Evolutionary conservation across 2,329 filamentous ascomycete genomes (phyloP).

Genomic region (Ophiocordyceps unilateralis): DNA sequence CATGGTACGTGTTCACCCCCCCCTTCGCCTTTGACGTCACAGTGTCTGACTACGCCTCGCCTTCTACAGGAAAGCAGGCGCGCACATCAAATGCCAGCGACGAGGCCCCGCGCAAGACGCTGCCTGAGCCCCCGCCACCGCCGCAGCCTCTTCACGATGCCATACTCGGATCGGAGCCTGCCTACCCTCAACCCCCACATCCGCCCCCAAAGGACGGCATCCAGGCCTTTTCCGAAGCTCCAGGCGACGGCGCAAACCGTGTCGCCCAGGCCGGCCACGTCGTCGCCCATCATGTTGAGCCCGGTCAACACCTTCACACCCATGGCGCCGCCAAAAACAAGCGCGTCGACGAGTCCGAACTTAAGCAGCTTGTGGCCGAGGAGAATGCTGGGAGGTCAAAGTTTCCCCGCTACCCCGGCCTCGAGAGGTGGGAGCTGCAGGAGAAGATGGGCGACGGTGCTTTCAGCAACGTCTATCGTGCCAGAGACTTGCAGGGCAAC

Average conservation of each 20-base stretch:
- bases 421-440: conserved; percentile 55
- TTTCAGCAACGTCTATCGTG: conserved; percentile 96
- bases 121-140: conserved; percentile 30
- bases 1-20: conserved; percentile 40
- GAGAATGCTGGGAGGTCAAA: conserved; percentile 76
- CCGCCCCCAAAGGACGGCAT: conserved; percentile 26
- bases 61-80: conserved; percentile 61
- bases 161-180: conserved; percentile 31
- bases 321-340: conserved; percentile 13
- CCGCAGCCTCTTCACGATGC: conserved; percentile 33
- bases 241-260: conserved; percentile 44
- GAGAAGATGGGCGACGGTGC: conserved; percentile 99
- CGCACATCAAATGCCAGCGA: conserved; percentile 40
- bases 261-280: conserved; percentile 50
- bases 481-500: conserved; percentile 54
- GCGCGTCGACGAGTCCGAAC: conserved; percentile 43
- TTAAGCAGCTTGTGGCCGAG: conserved; percentile 77
- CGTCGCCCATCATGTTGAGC: conserved; percentile 44
- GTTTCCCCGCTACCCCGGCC: conserved; percentile 45
- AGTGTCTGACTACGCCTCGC: not conserved
- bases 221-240: conserved; percentile 45
- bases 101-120: conserved; percentile 33
- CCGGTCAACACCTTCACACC: conserved; percentile 33
- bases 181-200: conserved; percentile 14
- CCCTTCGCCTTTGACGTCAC: not conserved